These are phyloP conservation scores for Pulveroboletus ravenelii DNA, from an alignment of 768 basidiomycete genomes.

Conservation along the genomic window DNA sequence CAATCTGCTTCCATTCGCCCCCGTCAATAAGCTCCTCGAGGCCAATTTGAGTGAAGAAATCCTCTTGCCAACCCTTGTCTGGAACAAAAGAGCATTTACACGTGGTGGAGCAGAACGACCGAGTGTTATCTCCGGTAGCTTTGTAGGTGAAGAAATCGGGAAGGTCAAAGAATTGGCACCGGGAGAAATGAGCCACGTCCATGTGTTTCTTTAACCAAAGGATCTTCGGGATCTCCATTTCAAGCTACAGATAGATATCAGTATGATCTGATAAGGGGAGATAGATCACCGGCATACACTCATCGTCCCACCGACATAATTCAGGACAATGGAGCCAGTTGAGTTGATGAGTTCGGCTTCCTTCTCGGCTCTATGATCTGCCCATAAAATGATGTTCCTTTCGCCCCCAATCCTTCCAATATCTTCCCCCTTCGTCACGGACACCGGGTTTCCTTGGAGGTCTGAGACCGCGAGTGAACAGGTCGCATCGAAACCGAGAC, in stretches of 20 bases:
- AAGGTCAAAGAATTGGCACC: constrained; percentile 83
- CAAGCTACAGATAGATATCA: constrained; percentile 50
- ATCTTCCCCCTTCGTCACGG: constrained; percentile 63
- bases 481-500: constrained; percentile 93
- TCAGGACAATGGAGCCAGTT: constrained; percentile 77
- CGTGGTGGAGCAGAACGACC: constrained; percentile 89
- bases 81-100: constrained; percentile 97
- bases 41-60: constrained; percentile 86
- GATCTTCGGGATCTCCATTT: constrained; percentile 98
- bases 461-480: constrained; percentile 91
- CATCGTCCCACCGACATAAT: constrained; percentile 96
- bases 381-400: constrained; percentile 92
- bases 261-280: not conserved
- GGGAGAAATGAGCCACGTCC: constrained; percentile 61
- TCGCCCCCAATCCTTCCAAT: constrained; percentile 59
- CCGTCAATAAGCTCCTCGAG: constrained; percentile 63
- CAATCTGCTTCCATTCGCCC: constrained; percentile 66
- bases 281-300: constrained; percentile 50
- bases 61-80: constrained; percentile 79
- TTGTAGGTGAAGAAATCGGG: constrained; percentile 96
- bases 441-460: constrained; percentile 64
- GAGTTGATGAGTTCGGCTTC: constrained; percentile 89
- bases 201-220: constrained; percentile 95
- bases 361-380: constrained; percentile 89
- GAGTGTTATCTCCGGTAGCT: constrained; percentile 64